Evolutionary conservation across 2,329 filamentous ascomycete species (phyloP).

Genomic region (Macrophomina tecta): DNA sequence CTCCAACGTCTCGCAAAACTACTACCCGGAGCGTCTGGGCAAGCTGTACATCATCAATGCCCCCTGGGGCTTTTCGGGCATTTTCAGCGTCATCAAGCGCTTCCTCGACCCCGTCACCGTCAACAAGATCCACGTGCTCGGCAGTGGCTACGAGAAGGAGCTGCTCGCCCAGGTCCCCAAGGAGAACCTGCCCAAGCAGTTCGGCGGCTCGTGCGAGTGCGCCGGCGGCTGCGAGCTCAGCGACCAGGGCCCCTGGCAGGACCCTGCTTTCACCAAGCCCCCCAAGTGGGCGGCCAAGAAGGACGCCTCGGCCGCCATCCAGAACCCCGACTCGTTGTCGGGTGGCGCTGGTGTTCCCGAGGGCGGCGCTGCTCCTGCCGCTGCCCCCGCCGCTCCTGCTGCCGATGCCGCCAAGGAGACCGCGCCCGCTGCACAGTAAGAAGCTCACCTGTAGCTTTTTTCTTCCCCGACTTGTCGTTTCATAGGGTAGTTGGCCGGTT

Average conservation of each 20-base stretch:
- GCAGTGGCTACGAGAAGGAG: slow-evolving; percentile 80
- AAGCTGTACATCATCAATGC: slow-evolving; percentile 98
- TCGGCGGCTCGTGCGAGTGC: slow-evolving; percentile 86
- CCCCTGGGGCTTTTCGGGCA: slow-evolving; percentile 89
- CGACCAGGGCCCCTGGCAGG: slow-evolving; percentile 89
- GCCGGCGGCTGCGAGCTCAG: slow-evolving; percentile 81
- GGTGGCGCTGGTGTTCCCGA: slow-evolving; percentile 36
- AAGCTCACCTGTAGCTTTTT: not conserved
- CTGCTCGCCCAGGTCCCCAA: slow-evolving; percentile 82
- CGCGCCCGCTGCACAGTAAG: slow-evolving; percentile 30
- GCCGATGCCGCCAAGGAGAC: slow-evolving; percentile 31
- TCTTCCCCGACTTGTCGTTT: slow-evolving; percentile 3
- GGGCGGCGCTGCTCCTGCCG: slow-evolving; percentile 25
- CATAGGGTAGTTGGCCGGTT: slow-evolving; percentile 3
- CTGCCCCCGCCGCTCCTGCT: slow-evolving; percentile 31
- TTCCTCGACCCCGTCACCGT: slow-evolving; percentile 98
- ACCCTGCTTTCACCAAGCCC: slow-evolving; percentile 69
- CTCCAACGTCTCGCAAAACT: slow-evolving; percentile 93
- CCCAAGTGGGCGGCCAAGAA: slow-evolving; percentile 53
- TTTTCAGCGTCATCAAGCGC: slow-evolving; percentile 85
- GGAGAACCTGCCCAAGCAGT: slow-evolving; percentile 86
- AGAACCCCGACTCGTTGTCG: slow-evolving; percentile 40
- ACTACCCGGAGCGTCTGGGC: slow-evolving; percentile 96
- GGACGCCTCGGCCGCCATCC: slow-evolving; percentile 35
- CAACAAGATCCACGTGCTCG: slow-evolving; percentile 91